Evolutionary conservation across 306 rosid species (phyloP).

Genomic region (Fagus crenata): DNA sequence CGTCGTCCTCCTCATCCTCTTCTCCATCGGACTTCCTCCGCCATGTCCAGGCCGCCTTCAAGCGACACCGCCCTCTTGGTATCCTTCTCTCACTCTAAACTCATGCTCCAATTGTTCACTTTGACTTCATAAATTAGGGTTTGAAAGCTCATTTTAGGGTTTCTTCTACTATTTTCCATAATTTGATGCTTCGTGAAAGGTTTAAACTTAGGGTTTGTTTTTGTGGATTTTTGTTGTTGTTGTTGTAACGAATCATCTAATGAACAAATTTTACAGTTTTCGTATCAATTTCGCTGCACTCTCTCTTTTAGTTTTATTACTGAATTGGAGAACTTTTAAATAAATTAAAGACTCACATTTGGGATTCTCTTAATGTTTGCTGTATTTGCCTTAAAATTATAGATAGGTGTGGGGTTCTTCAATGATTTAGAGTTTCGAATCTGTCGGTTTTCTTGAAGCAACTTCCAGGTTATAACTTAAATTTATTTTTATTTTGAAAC

Average conservation of each 20-base stretch:
- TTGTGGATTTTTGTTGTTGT: not conserved
- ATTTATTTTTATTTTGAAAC: not conserved
- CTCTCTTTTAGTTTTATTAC: not conserved
- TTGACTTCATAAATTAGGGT: not conserved
- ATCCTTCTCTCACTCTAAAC: slow-evolving; percentile 11
- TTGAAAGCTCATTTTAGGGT: not conserved
- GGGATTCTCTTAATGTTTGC: not conserved
- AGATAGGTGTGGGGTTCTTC: not conserved
- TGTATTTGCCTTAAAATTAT: not conserved
- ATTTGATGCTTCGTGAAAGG: not conserved
- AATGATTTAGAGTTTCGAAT: not conserved
- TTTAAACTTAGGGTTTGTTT: not conserved
- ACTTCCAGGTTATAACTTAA: not conserved
- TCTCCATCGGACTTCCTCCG: slow-evolving; percentile 63
- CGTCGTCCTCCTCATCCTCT: slow-evolving; percentile 46
- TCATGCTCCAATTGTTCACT: not conserved
- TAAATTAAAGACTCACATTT: not conserved
- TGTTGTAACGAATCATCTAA: too few relatives aligned
- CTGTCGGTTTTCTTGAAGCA: not conserved
- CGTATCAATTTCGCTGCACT: not conserved
- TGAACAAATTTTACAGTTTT: not conserved
- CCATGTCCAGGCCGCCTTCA: slow-evolving; percentile 53
- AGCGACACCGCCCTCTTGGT: slow-evolving; percentile 66
- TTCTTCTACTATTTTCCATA: not conserved
- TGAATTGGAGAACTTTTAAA: not conserved